Evolutionary conservation across 2,329 filamentous ascomycete genomes (phyloP), one percentile per base, ranked within the genome.

Genomic region (Talaromyces sp.): DNA sequence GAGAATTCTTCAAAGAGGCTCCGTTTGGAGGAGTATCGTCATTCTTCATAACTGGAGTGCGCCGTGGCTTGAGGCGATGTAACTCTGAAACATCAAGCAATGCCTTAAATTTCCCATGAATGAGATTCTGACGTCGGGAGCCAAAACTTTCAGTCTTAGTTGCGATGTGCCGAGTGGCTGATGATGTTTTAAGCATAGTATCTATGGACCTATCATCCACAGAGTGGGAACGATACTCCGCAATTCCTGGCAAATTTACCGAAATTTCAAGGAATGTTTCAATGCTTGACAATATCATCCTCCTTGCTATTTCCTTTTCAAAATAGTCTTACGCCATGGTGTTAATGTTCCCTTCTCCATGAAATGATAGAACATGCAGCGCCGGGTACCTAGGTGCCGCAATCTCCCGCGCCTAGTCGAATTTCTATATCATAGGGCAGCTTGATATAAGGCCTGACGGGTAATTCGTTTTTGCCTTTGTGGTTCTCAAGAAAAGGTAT

Each of bases 31-130:
- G 34, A 40, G 15, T 38, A 58, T 40, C 54, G 31, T 29, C 54
- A 25, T 22, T 38, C 31, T 58, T 27, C 19, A 40, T 27, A 15
- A 40, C 10, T 3, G 19, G 19, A 58, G 19, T 27, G 11, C 34
- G 15, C 56, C 7, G 34, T 27, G 34, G 56, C 13, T 15, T 58
- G 54, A 58, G 34, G 34, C 19, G 56, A 58, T 43, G 34, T 43
- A 27, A 36, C 31, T 15, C 31, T 58, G 36, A 58, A 43, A 29
- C 56, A 58, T 43, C 13, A 29, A 58, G 22, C 56, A 43, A 38
- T 43, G n/a, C 56, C 17, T 10, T 22, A n/a, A 43, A 58, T 58
- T 58, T 58, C 56, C 56, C 56, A 58, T 58, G 56, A 58, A 58
- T 58, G 34, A 58, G 56, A 27, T 43, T 29, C 6, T 27, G 31